Evolutionary conservation across 306 rosid genomes (phyloP).

Genomic region (Pyrus pyrifolia): DNA sequence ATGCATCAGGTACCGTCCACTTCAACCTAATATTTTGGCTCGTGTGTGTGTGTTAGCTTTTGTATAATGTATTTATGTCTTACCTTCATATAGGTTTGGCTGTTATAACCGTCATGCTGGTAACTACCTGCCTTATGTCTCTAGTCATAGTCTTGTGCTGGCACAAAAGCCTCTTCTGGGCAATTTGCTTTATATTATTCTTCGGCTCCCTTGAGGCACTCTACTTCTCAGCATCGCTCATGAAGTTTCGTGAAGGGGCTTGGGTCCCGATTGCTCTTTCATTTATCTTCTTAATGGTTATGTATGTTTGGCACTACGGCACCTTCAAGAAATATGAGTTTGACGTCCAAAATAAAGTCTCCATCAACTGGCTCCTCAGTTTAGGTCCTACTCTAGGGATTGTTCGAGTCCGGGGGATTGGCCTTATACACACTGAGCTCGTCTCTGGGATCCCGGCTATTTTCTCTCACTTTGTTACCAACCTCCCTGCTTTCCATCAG

Average conservation of each 20-base stretch:
- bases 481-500: constrained; percentile 96
- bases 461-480: constrained; percentile 96
- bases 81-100: constrained; percentile 65
- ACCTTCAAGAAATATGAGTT: constrained; percentile 85
- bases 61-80: not conserved
- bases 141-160: constrained; percentile 91
- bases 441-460: constrained; percentile 93
- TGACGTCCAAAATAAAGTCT: constrained; percentile 90
- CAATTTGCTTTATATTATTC: constrained; percentile 71
- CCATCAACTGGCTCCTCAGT: constrained; percentile 87
- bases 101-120: constrained; percentile 93
- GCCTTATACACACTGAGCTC: constrained; percentile 91
- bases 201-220: constrained; percentile 94
- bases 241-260: constrained; percentile 92
- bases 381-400: constrained; percentile 80
- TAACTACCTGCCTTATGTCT: constrained; percentile 93
- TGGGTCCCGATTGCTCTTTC: constrained; percentile 98
- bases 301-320: constrained; percentile 98
- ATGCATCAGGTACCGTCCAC: constrained; percentile 71
- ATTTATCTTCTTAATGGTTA: constrained; percentile 64
- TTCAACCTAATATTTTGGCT: not conserved
- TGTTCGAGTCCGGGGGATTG: constrained; percentile 86
- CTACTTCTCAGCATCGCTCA: constrained; percentile 95
- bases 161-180: constrained; percentile 55
- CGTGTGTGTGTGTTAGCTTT: no score